phyloP scores from a whole-genome alignment of 2,329 filamentous ascomycete genomes.

The Neonectria sp. region DNA sequence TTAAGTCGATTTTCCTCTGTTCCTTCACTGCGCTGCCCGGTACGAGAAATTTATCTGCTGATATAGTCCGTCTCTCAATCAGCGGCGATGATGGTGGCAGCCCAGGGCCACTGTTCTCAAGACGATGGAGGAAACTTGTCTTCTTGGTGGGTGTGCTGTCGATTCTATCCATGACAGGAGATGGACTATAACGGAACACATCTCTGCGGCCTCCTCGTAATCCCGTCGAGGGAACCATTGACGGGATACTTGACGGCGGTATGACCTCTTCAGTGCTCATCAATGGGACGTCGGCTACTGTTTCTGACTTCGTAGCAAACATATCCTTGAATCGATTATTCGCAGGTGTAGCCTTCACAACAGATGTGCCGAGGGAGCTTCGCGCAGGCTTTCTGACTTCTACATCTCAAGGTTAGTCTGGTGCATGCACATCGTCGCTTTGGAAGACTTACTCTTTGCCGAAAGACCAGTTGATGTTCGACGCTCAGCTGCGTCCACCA shows the following conservation, averaged over 20 bases:
- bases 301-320: conserved; percentile 53
- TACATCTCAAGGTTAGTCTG: conserved; percentile 53
- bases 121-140: conserved; percentile 50
- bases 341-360: conserved; percentile 72
- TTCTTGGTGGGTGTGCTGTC: conserved; percentile 51
- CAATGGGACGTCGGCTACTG: conserved; percentile 37
- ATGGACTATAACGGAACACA: conserved; percentile 49
- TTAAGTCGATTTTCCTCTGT: conserved; percentile 38
- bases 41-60: conserved; percentile 32
- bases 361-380: conserved; percentile 53
- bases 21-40: conserved; percentile 33
- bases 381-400: conserved; percentile 68
- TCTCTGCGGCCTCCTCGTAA: conserved; percentile 51
- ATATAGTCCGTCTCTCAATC: conserved; percentile 43
- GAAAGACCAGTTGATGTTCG: conserved; percentile 65
- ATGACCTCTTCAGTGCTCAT: conserved; percentile 50
- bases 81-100: conserved; percentile 57
- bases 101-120: conserved; percentile 44
- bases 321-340: conserved; percentile 69
- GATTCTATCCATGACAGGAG: conserved; percentile 49
- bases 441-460: conserved; percentile 61
- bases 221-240: conserved; percentile 60
- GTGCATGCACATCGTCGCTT: neutral
- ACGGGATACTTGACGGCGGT: conserved; percentile 56
- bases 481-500: conserved; percentile 77